Percentiles rank a stretch among this genome's conserved stretches.
Evolutionary conservation across 1,284 basidiomycete species (phyloP).

Genomic region (Grifola frondosa): DNA sequence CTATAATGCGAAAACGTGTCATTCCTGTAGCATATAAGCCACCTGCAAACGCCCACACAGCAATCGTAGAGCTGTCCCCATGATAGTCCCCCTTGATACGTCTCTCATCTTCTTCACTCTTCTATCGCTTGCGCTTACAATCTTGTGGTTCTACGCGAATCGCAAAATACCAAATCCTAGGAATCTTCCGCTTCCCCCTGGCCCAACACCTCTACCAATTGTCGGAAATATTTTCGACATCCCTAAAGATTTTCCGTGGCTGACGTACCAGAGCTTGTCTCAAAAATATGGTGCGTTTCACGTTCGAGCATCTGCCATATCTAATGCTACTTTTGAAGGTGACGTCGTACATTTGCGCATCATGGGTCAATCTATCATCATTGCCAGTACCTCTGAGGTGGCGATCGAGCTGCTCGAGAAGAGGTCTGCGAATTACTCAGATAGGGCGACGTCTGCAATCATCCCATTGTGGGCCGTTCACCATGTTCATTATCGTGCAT

Average conservation of each 20-base stretch:
- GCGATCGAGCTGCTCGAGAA: constrained; percentile 36
- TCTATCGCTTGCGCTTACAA: too few relatives aligned
- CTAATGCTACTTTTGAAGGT: too few relatives aligned
- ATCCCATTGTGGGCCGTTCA: constrained; percentile 1
- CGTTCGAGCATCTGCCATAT: too few relatives aligned
- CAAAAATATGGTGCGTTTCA: constrained; percentile 2
- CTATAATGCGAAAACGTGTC: too few relatives aligned
- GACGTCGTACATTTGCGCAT: constrained; percentile 30
- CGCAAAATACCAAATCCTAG: not conserved
- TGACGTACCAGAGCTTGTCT: not conserved
- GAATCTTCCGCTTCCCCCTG: constrained; percentile 9
- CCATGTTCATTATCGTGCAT: too few relatives aligned
- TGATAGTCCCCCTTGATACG: too few relatives aligned
- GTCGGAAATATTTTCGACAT: constrained; percentile 8
- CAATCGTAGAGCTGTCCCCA: too few relatives aligned
- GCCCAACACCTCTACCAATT: constrained; percentile 4
- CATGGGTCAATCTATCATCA: constrained; percentile 28
- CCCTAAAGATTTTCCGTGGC: constrained; percentile 1
- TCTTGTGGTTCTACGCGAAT: too few relatives aligned
- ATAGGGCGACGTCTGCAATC: constrained; percentile 7
- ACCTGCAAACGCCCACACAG: too few relatives aligned
- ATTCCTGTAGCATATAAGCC: too few relatives aligned
- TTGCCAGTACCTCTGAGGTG: constrained; percentile 31
- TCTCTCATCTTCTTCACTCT: too few relatives aligned
- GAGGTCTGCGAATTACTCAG: constrained; percentile 31